Conservation (phyloP, 73 alveolate species). For the Paramecium biaurelia region DNA sequence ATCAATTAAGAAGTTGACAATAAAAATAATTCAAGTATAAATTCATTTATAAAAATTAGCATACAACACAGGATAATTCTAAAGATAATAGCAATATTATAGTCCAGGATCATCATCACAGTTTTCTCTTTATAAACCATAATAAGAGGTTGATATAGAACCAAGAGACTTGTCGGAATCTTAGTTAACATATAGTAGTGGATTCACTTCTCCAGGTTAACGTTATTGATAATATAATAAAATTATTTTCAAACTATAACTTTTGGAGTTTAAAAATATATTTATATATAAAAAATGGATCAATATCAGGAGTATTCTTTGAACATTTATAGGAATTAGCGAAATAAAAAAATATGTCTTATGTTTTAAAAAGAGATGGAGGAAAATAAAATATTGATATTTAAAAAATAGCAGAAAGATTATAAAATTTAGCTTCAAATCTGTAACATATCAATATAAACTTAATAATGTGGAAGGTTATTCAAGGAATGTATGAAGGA, state of each 20-base stretch:
- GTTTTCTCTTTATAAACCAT: constrained; percentile 26
- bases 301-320: constrained; percentile 32
- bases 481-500: constrained; percentile 53
- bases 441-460: constrained; percentile 10
- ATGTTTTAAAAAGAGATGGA: constrained; percentile 41
- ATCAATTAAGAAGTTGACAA: constrained; percentile 12
- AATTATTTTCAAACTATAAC: not conserved
- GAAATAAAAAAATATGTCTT: not conserved
- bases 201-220: constrained; percentile 49
- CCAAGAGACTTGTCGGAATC: constrained; percentile 5
- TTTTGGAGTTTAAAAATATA: constrained; percentile 5
- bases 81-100: not conserved
- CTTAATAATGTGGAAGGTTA: constrained; percentile 43
- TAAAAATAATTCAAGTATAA: not conserved
- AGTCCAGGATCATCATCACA: constrained; percentile 45
- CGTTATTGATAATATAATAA: not conserved
- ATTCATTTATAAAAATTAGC: not conserved
- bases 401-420: constrained; percentile 26
- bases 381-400: constrained; percentile 1
- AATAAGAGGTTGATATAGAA: constrained; percentile 6
- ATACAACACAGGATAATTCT: constrained; percentile 28
- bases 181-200: constrained; percentile 29
- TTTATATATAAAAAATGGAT: not conserved
- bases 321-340: constrained; percentile 15
- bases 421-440: not conserved